Percentiles rank a stretch among this genome's conserved stretches.
Evolutionary conservation across 805 yeast species (phyloP).

Genomic region (Pichia heedii): DNA sequence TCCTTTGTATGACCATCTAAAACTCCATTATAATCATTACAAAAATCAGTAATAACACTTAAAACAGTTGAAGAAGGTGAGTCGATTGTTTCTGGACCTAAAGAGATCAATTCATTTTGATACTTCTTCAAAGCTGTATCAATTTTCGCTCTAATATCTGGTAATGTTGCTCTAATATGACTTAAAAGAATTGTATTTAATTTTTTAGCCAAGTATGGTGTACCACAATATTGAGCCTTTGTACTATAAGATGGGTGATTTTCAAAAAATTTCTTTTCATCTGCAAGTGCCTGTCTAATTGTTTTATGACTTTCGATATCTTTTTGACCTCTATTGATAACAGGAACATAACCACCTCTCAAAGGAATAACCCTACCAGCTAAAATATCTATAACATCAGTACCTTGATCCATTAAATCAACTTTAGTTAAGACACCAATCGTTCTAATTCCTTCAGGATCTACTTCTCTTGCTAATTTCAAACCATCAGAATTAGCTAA

Average conservation of each 20-base stretch:
- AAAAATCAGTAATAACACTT: slow-evolving; percentile 83
- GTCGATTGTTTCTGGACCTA: slow-evolving; percentile 87
- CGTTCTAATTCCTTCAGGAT: slow-evolving; percentile 92
- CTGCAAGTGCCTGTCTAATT: slow-evolving; percentile 75
- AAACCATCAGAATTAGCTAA: slow-evolving; percentile 95
- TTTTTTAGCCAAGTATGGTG: slow-evolving; percentile 93
- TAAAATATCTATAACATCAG: slow-evolving; percentile 90
- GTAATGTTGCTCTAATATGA: slow-evolving; percentile 82
- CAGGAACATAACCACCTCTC: slow-evolving; percentile 94
- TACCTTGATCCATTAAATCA: slow-evolving; percentile 96
- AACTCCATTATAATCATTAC: slow-evolving; percentile 84
- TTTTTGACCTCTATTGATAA: slow-evolving; percentile 92
- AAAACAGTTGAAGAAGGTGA: slow-evolving; percentile 85
- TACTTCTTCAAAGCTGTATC: slow-evolving; percentile 79
- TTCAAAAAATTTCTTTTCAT: slow-evolving; percentile 77
- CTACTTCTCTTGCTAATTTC: slow-evolving; percentile 94
- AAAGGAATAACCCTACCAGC: slow-evolving; percentile 94
- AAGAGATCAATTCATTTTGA: slow-evolving; percentile 61
- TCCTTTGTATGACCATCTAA: slow-evolving; percentile 91
- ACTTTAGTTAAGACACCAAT: slow-evolving; percentile 95
- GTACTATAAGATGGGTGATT: slow-evolving; percentile 84
- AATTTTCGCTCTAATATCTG: slow-evolving; percentile 87
- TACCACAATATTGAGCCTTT: slow-evolving; percentile 94
- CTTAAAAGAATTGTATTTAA: slow-evolving; percentile 79
- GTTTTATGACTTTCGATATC: slow-evolving; percentile 87